Percentiles rank a stretch among this genome's conserved stretches.
Evolutionary conservation across 1,139 yeast genomes (phyloP).

Genomic region (Yamadazyma trypodendri): DNA sequence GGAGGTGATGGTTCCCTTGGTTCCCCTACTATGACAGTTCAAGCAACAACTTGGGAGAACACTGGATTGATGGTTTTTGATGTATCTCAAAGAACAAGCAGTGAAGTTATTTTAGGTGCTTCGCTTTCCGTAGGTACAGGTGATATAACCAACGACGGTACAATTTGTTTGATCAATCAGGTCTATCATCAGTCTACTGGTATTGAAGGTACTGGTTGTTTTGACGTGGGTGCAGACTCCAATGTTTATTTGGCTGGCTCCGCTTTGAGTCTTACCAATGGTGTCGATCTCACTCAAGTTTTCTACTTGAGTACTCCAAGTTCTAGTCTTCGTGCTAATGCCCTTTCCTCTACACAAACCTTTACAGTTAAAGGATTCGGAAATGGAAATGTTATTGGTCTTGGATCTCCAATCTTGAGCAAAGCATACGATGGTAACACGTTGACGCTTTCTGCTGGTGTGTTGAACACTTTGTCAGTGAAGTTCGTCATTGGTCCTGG

Average conservation of each 20-base stretch:
- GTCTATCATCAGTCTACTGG: conserved; percentile 25
- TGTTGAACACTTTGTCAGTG: conserved; percentile 8
- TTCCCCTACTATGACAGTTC: conserved; percentile 20
- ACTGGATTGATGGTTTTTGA: conserved; percentile 26
- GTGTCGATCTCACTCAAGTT: conserved; percentile 18
- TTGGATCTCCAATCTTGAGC: conserved; percentile 18
- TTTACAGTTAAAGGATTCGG: conserved; percentile 33
- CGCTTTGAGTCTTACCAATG: conserved; percentile 14
- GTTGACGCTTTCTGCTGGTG: conserved; percentile 7
- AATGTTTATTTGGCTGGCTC: conserved; percentile 21
- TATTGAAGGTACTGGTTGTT: conserved; percentile 30
- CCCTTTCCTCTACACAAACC: conserved; percentile 19
- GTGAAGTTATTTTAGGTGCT: conserved; percentile 19
- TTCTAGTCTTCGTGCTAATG: conserved; percentile 22
- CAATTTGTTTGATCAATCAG: conserved; percentile 27
- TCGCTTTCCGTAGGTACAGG: conserved; percentile 11
- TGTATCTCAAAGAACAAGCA: conserved; percentile 20
- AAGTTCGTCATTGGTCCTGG: conserved; percentile 23
- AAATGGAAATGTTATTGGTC: conserved; percentile 26
- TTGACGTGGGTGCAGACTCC: conserved; percentile 23
- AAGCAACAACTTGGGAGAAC: conserved; percentile 25
- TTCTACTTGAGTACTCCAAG: conserved; percentile 20
- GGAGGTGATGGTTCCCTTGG: conserved; percentile 23
- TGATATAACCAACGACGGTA: conserved; percentile 27
- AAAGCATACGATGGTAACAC: conserved; percentile 13